Conservation (phyloP, 345 rosid genomes). For the Eucalyptus erythrocorys region DNA sequence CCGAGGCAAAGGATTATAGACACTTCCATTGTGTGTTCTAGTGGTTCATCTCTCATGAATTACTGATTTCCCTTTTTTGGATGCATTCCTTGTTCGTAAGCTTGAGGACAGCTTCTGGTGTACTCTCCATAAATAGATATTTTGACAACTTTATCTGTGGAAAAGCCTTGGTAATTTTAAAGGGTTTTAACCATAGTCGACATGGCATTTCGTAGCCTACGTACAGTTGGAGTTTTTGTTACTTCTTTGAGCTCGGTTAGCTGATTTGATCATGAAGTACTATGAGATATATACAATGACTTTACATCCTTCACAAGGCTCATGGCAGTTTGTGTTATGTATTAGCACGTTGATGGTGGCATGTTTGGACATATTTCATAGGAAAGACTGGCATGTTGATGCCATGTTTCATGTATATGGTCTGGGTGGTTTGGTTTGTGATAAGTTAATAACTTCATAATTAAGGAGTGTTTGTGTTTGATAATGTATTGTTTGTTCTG, state of each 20-base stretch:
- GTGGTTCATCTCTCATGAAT: conserved; percentile 78
- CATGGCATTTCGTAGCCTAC: background rate
- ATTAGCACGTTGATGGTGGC: too few species aligned
- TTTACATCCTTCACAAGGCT: background rate
- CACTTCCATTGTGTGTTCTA: conserved; percentile 67
- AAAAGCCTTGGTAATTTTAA: background rate
- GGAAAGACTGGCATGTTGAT: too few species aligned
- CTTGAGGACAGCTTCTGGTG: background rate
- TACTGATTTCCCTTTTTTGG: conserved; percentile 11
- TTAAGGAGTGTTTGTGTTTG: too few species aligned
- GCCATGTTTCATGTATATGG: too few species aligned
- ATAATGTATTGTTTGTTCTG: too few species aligned
- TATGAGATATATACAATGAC: too few species aligned
- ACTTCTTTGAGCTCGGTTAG: background rate
- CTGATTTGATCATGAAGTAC: background rate
- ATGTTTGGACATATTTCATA: too few species aligned
- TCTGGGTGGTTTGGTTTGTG: too few species aligned
- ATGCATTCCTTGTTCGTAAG: background rate
- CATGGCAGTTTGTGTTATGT: fast-evolving
- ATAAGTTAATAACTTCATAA: too few species aligned
- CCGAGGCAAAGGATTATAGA: conserved; percentile 80
- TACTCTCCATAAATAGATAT: background rate
- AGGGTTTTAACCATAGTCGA: background rate
- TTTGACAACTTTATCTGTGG: background rate
- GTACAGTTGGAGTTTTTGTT: fast-evolving